Evolutionary conservation across 352 stramenopile species (phyloP).

Genomic region (Globisporangium cystogenes): DNA sequence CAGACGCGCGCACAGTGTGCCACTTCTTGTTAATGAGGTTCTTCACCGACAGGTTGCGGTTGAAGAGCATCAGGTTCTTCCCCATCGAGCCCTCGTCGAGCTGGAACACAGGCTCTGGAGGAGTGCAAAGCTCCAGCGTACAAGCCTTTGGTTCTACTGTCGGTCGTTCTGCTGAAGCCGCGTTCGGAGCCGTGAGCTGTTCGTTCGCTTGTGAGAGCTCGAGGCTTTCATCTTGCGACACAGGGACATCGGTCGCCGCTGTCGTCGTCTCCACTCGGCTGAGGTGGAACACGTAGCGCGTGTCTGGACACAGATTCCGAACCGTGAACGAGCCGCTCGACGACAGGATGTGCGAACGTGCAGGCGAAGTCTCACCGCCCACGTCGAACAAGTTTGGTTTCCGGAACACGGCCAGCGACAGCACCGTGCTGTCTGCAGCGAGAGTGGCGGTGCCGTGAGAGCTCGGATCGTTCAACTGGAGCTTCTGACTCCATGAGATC

Average conservation of each 20-base stretch:
- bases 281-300: constrained; percentile 31
- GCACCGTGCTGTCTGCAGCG: constrained; percentile 1
- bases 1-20: constrained; percentile 70
- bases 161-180: not conserved
- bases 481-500: constrained; percentile 22
- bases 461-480: not conserved
- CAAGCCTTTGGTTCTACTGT: not conserved
- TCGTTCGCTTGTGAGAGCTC: not conserved
- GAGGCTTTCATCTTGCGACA: not conserved
- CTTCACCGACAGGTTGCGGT: constrained; percentile 73
- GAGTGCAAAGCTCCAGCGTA: constrained; percentile 44
- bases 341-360: constrained; percentile 15
- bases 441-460: not conserved
- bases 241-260: no score
- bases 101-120: constrained; percentile 56
- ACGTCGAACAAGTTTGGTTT: constrained; percentile 1
- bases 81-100: constrained; percentile 54
- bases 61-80: constrained; percentile 72
- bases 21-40: constrained; percentile 90
- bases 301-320: constrained; percentile 38
- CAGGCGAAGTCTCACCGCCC: not conserved
- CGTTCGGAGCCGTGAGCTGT: not conserved
- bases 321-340: constrained; percentile 34
- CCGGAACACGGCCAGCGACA: constrained; percentile 6
- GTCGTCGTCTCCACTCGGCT: constrained; percentile 10